Base-by-base conservation (phyloP, 805 yeast species). In the Wickerhamiella qilinensis region DNA sequence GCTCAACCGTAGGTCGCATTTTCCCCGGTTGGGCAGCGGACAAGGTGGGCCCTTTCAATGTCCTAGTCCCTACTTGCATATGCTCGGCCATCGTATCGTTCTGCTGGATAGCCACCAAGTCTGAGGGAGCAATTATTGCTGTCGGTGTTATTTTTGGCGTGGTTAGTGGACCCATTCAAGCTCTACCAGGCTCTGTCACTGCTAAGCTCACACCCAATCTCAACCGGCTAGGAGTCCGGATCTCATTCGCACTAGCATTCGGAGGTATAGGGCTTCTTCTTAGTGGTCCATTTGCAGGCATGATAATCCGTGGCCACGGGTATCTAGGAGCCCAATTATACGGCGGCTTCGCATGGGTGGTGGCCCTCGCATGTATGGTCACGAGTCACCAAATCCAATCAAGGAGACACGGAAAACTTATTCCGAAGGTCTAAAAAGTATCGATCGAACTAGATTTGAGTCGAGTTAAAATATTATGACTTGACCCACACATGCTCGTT, bases 231-330 rank as follows among this genome's bases (percentile, higher is more conserved):
- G 56, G 58, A 12, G 42, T 46, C 3, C 45, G 56, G 9, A 77
- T 81, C 84, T 80, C 80, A 3, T 39, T 73, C 25, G 68, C 84
- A 0, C 60, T 80, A 20, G 60, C 67, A 8, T 47, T 64, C 7
- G 75, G 76, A 31, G 67, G 86, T 0, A 62, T 68, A 47, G 72
- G 67, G 15, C 35, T 45, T 20, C 36, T 54, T 11, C 36, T 44
- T 19, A 56, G 56, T 1, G 43, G 52, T 16, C 57, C 57, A 3
- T 42, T 51, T 20, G 52, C 51, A 6, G 56, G 56, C 12, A 40
- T 43, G 36, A 30, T 43, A 15, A 32, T 33, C 8, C 41, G 43
- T 19, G 7, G 33, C 17, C 36, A 43, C 17, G 46, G 46, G 7
- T 43, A 35, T 37, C 22, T 40, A 19, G 38, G 38, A 6, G 43